A percentile compares a stretch with the other conserved stretches of the same genome.
These are phyloP conservation scores for Talaromyces atroroseus DNA, from an alignment of 2,329 filamentous ascomycete species.

Conservation along the genomic window DNA sequence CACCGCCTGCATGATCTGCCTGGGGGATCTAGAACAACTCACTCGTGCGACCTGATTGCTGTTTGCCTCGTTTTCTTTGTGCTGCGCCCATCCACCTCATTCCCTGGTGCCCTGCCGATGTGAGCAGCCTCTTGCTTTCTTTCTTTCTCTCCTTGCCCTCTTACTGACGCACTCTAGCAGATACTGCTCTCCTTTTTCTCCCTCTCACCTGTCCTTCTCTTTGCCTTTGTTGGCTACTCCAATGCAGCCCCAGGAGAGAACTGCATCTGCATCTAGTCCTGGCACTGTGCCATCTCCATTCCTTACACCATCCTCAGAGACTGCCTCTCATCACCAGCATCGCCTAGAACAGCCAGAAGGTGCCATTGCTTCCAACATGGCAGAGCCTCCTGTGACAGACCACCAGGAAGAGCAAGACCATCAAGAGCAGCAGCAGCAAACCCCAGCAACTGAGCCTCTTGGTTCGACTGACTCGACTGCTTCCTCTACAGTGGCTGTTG, in stretches of 20 bases:
- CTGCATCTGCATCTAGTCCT: slow-evolving; percentile 6
- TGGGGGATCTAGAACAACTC: slow-evolving; percentile 5
- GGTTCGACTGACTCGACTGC: slow-evolving; percentile 1
- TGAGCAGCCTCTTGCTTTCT: not conserved
- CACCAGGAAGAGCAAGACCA: slow-evolving; percentile 6
- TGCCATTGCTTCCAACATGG: slow-evolving; percentile 1
- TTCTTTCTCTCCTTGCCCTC: not conserved
- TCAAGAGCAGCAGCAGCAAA: slow-evolving; percentile 1
- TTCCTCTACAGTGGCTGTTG: slow-evolving; percentile 8
- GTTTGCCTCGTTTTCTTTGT: slow-evolving; percentile 10
- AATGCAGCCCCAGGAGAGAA: slow-evolving; percentile 12
- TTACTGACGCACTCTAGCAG: not conserved
- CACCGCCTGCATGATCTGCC: slow-evolving; percentile 9
- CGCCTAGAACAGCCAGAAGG: not conserved
- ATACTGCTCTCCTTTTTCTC: not conserved
- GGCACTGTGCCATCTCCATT: slow-evolving; percentile 5
- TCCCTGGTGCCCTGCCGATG: not conserved
- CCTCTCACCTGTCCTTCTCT: not conserved
- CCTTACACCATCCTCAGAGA: slow-evolving; percentile 5
- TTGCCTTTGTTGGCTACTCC: slow-evolving; percentile 2
- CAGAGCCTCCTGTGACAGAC: slow-evolving; percentile 7
- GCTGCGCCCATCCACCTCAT: not conserved
- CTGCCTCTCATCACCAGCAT: not conserved
- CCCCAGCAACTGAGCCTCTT: not conserved
- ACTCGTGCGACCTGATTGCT: slow-evolving; percentile 8